Conservation (phyloP, 2,329 filamentous ascomycete species). For the Fusarium fracticaudum region DNA sequence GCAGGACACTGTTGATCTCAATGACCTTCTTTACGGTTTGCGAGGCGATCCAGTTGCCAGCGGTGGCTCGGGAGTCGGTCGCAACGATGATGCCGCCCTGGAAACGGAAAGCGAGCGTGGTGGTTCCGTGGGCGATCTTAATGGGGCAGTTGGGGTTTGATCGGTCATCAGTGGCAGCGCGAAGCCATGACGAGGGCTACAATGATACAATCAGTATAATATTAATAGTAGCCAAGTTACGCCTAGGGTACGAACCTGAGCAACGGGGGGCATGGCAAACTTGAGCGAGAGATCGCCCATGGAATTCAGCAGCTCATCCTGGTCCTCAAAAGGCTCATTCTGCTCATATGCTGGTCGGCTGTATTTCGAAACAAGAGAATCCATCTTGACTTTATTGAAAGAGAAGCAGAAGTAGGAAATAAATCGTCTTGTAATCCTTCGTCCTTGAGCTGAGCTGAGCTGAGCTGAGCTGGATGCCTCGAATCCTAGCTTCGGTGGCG, state of each 20-base stretch:
- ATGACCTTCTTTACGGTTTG: conserved; percentile 99
- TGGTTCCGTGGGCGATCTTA: conserved; percentile 99
- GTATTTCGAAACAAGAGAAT: conserved; percentile 92
- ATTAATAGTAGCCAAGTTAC: neutral
- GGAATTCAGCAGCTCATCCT: conserved; percentile 78
- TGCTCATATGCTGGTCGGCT: conserved; percentile 78
- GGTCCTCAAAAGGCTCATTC: conserved; percentile 75
- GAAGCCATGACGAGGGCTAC: conserved; percentile 92
- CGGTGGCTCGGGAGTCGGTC: conserved; percentile 95
- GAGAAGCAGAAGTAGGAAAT: neutral
- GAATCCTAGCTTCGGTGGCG: conserved; percentile 8
- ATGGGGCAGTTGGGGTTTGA: conserved; percentile 97
- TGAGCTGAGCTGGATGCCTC: conserved; percentile 14
- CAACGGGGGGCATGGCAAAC: conserved; percentile 93
- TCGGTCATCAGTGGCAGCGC: conserved; percentile 95
- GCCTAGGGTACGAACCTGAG: conserved; percentile 71
- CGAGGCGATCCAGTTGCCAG: conserved; percentile 98
- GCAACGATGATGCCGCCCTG: conserved; percentile 98
- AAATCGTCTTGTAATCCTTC: conserved; percentile 13
- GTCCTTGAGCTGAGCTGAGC: conserved; percentile 20
- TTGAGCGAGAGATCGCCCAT: conserved; percentile 84
- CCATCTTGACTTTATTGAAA: conserved; percentile 67
- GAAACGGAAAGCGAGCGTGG: conserved; percentile 97
- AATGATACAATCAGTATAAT: conserved; percentile 5
- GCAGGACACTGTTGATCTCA: conserved; percentile 92